Percentiles rank a stretch among this genome's conserved stretches.
Evolutionary conservation across 2,329 filamentous ascomycete genomes (phyloP).

Genomic region (Oidium heveae): DNA sequence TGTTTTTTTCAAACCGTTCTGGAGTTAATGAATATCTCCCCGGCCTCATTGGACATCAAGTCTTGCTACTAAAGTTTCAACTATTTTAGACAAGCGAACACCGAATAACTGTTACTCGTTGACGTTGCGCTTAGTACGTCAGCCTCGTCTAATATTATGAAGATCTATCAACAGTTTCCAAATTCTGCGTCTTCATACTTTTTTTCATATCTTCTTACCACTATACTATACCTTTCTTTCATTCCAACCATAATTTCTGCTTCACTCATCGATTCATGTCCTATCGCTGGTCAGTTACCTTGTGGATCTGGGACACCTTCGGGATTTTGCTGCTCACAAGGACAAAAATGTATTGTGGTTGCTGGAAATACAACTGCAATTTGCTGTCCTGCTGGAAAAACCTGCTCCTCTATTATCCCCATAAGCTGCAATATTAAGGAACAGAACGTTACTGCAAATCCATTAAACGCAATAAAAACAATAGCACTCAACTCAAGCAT

Average conservation of each 20-base stretch:
- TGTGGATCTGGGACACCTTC: slow-evolving; percentile 24
- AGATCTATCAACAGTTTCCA: too few relatives aligned
- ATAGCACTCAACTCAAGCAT: slow-evolving; percentile 31
- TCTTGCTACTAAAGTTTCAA: too few relatives aligned
- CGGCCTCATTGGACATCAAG: too few relatives aligned
- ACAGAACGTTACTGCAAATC: slow-evolving; percentile 32
- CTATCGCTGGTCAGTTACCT: neutral
- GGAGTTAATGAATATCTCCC: too few relatives aligned
- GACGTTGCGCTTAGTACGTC: too few relatives aligned
- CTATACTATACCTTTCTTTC: neutral
- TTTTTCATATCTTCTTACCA: too few relatives aligned
- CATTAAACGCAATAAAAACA: slow-evolving; percentile 38
- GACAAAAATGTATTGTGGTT: slow-evolving; percentile 30
- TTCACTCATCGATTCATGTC: neutral
- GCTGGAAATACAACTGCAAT: slow-evolving; percentile 40
- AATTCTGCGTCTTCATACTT: too few relatives aligned
- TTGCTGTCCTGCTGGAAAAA: slow-evolving; percentile 36
- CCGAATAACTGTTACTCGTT: too few relatives aligned
- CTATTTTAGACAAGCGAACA: too few relatives aligned
- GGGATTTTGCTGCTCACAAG: slow-evolving; percentile 39
- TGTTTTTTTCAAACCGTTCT: too few relatives aligned
- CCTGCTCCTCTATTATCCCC: slow-evolving; percentile 34
- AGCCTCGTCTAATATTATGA: too few relatives aligned
- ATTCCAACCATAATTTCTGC: neutral
- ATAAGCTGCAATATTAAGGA: slow-evolving; percentile 37